Base-by-base conservation (phyloP, 2,329 filamentous ascomycete genomes). In the Aspergillus thermomutatus region DNA sequence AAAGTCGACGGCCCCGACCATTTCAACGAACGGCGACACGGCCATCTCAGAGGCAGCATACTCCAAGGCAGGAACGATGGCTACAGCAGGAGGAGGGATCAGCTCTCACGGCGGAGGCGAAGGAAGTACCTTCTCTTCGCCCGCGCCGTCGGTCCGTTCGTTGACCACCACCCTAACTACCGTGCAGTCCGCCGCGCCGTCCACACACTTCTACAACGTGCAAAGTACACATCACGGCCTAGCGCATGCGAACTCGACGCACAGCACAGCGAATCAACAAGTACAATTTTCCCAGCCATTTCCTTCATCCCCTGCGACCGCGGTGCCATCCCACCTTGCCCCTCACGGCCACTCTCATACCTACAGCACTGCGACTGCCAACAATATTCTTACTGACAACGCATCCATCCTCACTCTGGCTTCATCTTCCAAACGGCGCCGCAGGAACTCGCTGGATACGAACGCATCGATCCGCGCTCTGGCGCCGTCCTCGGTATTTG, bases 11-110 rank as follows among this genome's bases (percentile, higher is more conserved):
- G 88, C 90, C 4, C 88, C 88, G 2, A 96, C 92, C 0, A 80
- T 92, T 4, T 91, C 89, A n/a, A 96, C 91, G 14, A 91, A 92
- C 61, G 85, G 86, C 46, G 91, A 93, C 62, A 87, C 87, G 1
- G 80, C 88, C 9, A 83, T 86, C 58, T 96, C 91, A 1, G 85
- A 92, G 64, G 83, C 83, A 10, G 88, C 89, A 14, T 86, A 89
- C 45, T 96, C 91, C 28, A 90, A 94, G 65, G 84, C 91, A 19
- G 91, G 90, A 19, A 97, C 92, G 11, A 87, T 82, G 67, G 83
- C 85, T 34, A 78, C 75, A 6, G 78, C 82, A 2, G 87, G 84
- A 27, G 87, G 86, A 50, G 88, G 85, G 9, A 69, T 88, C 49
- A 87, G 89, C 53, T 77, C 76, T 4, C 84, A 83, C 50, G 83